These are phyloP conservation scores for Patellifolia procumbens DNA, from an alignment of 179 eudicot genomes.

Conservation along the genomic window DNA sequence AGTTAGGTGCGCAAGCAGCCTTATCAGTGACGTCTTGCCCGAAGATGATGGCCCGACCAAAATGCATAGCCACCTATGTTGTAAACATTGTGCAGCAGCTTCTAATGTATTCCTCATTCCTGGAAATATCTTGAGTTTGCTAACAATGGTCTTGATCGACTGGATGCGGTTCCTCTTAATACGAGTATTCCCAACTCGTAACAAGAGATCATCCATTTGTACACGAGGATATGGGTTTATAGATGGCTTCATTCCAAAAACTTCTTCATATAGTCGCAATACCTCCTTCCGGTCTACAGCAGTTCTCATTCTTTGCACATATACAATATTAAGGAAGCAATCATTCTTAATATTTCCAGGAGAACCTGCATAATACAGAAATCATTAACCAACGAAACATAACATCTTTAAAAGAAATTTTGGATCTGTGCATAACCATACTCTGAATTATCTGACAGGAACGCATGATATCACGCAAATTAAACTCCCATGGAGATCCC, in stretches of 20 bases:
- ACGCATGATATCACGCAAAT: conserved; percentile 88
- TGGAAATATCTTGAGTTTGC: conserved; percentile 72
- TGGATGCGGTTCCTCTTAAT: conserved; percentile 54
- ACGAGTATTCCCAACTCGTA: conserved; percentile 57
- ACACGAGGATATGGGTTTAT: conserved; percentile 73
- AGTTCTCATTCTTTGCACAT: conserved; percentile 94
- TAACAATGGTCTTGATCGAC: conserved; percentile 36
- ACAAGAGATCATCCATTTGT: conserved; percentile 55
- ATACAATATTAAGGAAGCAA: conserved; percentile 72
- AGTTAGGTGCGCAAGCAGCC: conserved; percentile 80
- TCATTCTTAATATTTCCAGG: conserved; percentile 47
- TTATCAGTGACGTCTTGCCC: conserved; percentile 82
- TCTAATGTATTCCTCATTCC: conserved; percentile 67
- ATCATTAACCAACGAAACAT: neutral
- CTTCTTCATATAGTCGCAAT: conserved; percentile 58
- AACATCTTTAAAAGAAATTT: neutral
- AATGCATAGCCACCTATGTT: conserved; percentile 83
- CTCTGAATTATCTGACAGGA: conserved; percentile 89
- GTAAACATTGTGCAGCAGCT: conserved; percentile 74
- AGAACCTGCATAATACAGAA: conserved; percentile 47
- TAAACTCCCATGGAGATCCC: conserved; percentile 99
- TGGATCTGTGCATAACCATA: conserved; percentile 16
- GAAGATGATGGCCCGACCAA: conserved; percentile 88
- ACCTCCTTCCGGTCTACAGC: conserved; percentile 71
- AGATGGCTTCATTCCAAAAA: conserved; percentile 58